phyloP scores from a whole-genome alignment of 1,139 yeast genomes.

The Pichia sp. region DNA sequence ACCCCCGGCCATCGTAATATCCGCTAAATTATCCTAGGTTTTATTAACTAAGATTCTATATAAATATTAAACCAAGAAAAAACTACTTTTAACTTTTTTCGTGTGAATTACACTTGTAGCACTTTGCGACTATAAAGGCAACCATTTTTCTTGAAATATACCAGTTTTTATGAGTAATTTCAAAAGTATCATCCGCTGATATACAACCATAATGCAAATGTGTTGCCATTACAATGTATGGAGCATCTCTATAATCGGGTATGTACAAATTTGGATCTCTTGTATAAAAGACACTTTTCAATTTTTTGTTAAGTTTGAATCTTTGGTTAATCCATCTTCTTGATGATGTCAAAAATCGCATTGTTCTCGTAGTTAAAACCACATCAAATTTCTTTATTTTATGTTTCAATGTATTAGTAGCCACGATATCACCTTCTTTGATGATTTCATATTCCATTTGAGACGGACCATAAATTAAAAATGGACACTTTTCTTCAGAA shows the following conservation, averaged over 20 bases:
- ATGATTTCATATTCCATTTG: constrained; percentile 31
- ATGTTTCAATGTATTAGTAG: constrained; percentile 26
- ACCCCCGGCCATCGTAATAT: constrained; percentile 25
- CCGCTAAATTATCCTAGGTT: no score
- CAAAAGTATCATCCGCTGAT: constrained; percentile 24
- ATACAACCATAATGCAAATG: constrained; percentile 27
- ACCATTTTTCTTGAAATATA: constrained; percentile 30
- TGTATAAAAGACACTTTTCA: constrained; percentile 25
- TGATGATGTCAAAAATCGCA: constrained; percentile 31
- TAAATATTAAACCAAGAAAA: no score
- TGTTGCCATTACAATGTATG: constrained; percentile 31
- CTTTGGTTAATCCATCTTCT: constrained; percentile 33
- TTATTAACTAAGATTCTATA: no score
- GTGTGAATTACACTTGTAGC: constrained; percentile 15
- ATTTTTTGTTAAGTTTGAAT: constrained; percentile 22
- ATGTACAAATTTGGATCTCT: constrained; percentile 29
- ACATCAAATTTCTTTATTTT: constrained; percentile 26
- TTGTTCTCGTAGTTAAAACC: constrained; percentile 27
- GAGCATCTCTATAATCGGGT: constrained; percentile 29
- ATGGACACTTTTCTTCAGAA: constrained; percentile 20
- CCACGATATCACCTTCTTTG: constrained; percentile 26
- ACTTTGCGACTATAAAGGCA: constrained; percentile 19
- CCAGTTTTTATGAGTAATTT: constrained; percentile 29
- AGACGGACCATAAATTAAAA: constrained; percentile 33
- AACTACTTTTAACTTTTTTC: no score